phyloP scores from a whole-genome alignment of 345 rosid genomes.

The Reutealis trisperma region DNA sequence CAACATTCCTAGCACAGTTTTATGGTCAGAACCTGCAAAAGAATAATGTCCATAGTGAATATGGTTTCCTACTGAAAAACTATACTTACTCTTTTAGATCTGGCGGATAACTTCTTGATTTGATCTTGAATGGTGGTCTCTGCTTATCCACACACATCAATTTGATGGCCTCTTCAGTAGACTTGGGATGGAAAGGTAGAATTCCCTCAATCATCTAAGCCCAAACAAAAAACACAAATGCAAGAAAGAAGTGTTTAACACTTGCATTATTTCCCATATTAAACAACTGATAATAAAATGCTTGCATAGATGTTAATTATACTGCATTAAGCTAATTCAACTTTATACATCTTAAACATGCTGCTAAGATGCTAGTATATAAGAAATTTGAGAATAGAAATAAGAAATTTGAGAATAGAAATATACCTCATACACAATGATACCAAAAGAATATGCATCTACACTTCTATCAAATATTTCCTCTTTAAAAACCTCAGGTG shows the following conservation, averaged over 20 bases:
- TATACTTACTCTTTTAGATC: constrained; percentile 80
- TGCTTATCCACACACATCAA: constrained; percentile 65
- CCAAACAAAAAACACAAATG: constrained; percentile 17
- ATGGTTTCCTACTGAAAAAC: neutral
- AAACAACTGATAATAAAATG: neutral
- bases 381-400: constrained; percentile 10
- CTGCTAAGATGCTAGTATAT: neutral
- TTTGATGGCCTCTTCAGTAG: constrained; percentile 64
- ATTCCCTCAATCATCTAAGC: constrained; percentile 86
- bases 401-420: constrained; percentile 6
- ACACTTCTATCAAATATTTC: constrained; percentile 68
- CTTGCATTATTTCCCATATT: neutral
- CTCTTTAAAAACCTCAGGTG: constrained; percentile 78
- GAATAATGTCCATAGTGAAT: neutral
- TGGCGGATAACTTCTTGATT: constrained; percentile 66
- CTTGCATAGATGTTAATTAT: neutral
- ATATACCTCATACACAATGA: constrained; percentile 84
- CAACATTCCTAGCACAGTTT: neutral
- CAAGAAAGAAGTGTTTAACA: constrained; percentile 8
- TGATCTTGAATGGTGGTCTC: constrained; percentile 71
- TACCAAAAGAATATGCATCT: constrained; percentile 82
- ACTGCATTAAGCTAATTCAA: neutral
- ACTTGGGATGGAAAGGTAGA: constrained; percentile 68
- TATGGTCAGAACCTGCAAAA: neutral
- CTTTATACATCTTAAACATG: neutral